These are phyloP conservation scores for Butyriboletus loyo DNA, from an alignment of 768 basidiomycete species.

Conservation along the genomic window DNA sequence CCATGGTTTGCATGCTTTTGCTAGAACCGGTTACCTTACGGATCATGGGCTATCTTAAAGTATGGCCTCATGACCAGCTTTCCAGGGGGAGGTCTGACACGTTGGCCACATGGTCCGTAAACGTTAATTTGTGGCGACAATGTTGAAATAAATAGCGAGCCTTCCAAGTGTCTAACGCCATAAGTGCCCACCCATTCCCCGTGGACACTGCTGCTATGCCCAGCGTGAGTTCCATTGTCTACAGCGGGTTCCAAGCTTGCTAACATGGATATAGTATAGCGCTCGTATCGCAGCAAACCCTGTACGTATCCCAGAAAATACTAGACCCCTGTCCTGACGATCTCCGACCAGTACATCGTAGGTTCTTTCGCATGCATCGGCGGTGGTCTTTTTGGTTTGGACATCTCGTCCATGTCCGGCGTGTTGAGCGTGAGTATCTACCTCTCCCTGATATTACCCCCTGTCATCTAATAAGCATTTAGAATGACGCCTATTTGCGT, in stretches of 20 bases:
- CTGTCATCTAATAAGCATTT: neutral
- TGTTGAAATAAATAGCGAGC: slow-evolving; percentile 12
- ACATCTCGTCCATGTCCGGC: slow-evolving; percentile 82
- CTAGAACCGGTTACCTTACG: neutral
- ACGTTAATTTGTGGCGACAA: neutral
- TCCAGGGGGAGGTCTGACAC: neutral
- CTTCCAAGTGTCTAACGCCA: neutral
- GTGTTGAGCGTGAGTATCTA: slow-evolving; percentile 50
- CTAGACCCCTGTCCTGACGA: slow-evolving; percentile 2
- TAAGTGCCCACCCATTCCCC: neutral
- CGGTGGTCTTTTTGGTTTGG: slow-evolving; percentile 74
- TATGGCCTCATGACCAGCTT: slow-evolving; percentile 1
- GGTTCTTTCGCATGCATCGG: slow-evolving; percentile 82
- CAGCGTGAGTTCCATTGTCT: slow-evolving; percentile 16
- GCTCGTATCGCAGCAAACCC: slow-evolving; percentile 57
- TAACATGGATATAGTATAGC: slow-evolving; percentile 41
- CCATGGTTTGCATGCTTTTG: neutral
- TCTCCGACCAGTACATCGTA: slow-evolving; percentile 61
- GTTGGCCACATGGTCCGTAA: slow-evolving; percentile 6
- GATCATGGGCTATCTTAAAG: neutral
- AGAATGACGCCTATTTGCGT: slow-evolving; percentile 28
- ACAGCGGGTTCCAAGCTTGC: neutral
- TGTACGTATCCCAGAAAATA: slow-evolving; percentile 29
- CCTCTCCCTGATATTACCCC: neutral
- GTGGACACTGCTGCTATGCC: slow-evolving; percentile 18